These are phyloP conservation scores for Rhytidiadelphus loreus DNA, from an alignment of 225 moss, liverwort and hornwort genomes.

Conservation along the genomic window DNA sequence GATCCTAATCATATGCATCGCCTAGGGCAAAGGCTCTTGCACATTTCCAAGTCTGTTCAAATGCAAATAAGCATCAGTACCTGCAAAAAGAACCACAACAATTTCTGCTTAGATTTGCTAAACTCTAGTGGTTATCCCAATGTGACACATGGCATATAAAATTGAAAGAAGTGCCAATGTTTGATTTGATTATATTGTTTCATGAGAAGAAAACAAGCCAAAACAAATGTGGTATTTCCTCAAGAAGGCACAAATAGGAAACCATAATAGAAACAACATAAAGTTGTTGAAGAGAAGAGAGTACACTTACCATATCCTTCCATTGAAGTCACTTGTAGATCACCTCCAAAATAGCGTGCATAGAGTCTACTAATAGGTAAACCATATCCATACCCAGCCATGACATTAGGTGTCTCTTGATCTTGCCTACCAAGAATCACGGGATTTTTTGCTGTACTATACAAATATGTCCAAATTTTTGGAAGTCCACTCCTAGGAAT, in stretches of 20 bases:
- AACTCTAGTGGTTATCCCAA: not conserved
- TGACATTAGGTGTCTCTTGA: conserved; percentile 59
- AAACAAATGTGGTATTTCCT: not conserved
- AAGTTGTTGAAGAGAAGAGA: not conserved
- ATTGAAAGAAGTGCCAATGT: not conserved
- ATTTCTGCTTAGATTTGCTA: not conserved
- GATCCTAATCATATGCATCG: not conserved
- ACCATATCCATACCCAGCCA: conserved; percentile 95
- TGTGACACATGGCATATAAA: not conserved
- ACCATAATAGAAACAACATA: not conserved
- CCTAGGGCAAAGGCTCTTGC: conserved; percentile 86
- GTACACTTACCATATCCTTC: conserved; percentile 65
- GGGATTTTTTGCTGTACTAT: conserved; percentile 71
- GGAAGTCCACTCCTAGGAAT: conserved; percentile 79
- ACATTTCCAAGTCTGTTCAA: conserved; percentile 88
- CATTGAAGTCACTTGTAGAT: conserved; percentile 85
- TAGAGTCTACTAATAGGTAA: conserved; percentile 82
- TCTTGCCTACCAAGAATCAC: conserved; percentile 36
- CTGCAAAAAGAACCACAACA: conserved; percentile 28
- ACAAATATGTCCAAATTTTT: conserved; percentile 81
- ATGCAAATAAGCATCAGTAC: conserved; percentile 98
- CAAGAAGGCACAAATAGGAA: not conserved
- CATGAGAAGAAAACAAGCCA: not conserved
- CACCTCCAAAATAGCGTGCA: conserved; percentile 88
- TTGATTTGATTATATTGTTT: not conserved